Conservation (phyloP, 106 monocot species). For the Hemerocallis citrina region DNA sequence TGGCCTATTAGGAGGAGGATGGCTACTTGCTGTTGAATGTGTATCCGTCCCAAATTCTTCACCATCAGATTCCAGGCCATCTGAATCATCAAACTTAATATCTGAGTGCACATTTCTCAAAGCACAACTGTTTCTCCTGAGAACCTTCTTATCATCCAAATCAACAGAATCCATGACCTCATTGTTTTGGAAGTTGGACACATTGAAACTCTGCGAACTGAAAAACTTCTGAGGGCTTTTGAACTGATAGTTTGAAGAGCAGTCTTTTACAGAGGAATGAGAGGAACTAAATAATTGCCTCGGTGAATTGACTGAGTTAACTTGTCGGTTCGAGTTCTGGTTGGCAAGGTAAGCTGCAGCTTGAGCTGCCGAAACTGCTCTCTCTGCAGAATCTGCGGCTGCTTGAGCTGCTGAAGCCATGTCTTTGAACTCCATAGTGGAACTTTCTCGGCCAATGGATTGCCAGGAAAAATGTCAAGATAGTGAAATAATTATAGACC, state of each 20-base stretch:
- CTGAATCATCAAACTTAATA: slow-evolving; percentile 86
- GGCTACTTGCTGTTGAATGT: background rate
- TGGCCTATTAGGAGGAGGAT: slow-evolving; percentile 27
- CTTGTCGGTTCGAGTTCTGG: slow-evolving; percentile 25
- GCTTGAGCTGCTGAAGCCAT: slow-evolving; percentile 60
- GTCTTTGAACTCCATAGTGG: slow-evolving; percentile 43
- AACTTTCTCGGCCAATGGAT: slow-evolving; percentile 12
- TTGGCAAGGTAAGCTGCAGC: slow-evolving; percentile 53
- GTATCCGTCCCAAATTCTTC: slow-evolving; percentile 18
- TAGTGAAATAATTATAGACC: background rate
- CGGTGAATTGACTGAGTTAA: slow-evolving; percentile 1
- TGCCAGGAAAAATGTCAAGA: slow-evolving; percentile 3
- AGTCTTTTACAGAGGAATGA: slow-evolving; percentile 1
- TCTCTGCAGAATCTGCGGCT: slow-evolving; percentile 61
- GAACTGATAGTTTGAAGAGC: background rate
- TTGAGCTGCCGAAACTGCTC: slow-evolving; percentile 57
- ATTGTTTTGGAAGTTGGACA: slow-evolving; percentile 10
- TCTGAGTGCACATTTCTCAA: slow-evolving; percentile 17
- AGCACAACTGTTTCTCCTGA: slow-evolving; percentile 24
- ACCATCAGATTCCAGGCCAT: slow-evolving; percentile 47
- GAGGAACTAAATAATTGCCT: slow-evolving; percentile 9
- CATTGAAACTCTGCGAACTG: slow-evolving; percentile 23
- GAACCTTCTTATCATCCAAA: slow-evolving; percentile 16
- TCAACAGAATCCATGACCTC: slow-evolving; percentile 7
- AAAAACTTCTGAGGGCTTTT: slow-evolving; percentile 3